phyloP scores from a whole-genome alignment of 176 grass and related monocot genomes.

The Metroxylon sagu region DNA sequence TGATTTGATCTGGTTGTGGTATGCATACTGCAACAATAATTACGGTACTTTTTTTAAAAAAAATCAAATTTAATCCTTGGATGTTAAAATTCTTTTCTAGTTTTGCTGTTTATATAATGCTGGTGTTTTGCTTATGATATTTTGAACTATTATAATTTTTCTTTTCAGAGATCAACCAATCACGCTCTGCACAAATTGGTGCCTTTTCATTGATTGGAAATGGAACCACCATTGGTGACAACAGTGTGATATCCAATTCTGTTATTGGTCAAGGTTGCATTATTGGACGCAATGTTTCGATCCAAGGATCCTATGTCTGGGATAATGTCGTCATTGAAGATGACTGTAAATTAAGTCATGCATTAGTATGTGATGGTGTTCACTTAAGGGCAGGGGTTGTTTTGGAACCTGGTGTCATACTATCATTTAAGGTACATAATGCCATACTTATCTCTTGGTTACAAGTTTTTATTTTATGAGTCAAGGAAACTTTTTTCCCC shows the following conservation, averaged over 20 bases:
- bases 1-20: too few species aligned
- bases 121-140: background rate
- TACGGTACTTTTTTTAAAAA: too few species aligned
- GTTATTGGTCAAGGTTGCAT: conserved; percentile 62
- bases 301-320: conserved; percentile 78
- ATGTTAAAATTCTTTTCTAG: too few species aligned
- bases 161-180: conserved; percentile 61
- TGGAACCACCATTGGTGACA: conserved; percentile 58
- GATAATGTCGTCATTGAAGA: conserved; percentile 87
- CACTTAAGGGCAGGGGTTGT: conserved; percentile 57
- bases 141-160: conserved; percentile 4
- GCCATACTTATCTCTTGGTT: conserved; percentile 4
- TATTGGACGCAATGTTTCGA: conserved; percentile 64
- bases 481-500: too few species aligned
- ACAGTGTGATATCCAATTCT: conserved; percentile 54
- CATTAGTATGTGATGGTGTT: conserved; percentile 68
- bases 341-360: conserved; percentile 76
- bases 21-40: too few species aligned
- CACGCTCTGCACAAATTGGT: conserved; percentile 61
- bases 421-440: conserved; percentile 83
- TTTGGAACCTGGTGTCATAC: conserved; percentile 74
- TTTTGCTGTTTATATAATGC: background rate
- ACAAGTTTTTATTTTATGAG: too few species aligned
- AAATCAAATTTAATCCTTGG: too few species aligned
- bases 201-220: conserved; percentile 63